phyloP scores from a whole-genome alignment of 306 rosid genomes.

The Crotalaria pallida region DNA sequence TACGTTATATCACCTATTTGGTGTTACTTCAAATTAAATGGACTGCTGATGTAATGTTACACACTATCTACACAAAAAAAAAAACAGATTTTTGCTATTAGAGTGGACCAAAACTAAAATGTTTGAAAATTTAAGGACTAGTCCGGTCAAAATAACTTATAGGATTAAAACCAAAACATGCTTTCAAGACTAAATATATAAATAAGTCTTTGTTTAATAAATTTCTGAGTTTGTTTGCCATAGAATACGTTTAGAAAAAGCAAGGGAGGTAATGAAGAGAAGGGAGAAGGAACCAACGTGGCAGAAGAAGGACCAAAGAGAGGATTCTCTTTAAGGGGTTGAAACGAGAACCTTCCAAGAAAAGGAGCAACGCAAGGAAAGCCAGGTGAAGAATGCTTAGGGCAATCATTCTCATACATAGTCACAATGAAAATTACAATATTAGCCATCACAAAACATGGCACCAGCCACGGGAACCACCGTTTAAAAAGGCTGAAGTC shows the following conservation, averaged over 20 bases:
- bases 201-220: too few species aligned
- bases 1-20: too few species aligned
- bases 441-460: conserved; percentile 60
- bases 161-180: too few species aligned
- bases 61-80: too few species aligned
- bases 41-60: too few species aligned
- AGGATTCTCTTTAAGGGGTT: conserved; percentile 73
- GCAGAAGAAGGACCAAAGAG: conserved; percentile 78
- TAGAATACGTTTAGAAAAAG: neutral
- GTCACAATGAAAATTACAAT: conserved; percentile 38
- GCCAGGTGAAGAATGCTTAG: conserved; percentile 23
- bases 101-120: too few species aligned
- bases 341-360: conserved; percentile 75
- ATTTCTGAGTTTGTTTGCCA: neutral
- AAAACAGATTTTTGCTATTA: too few species aligned
- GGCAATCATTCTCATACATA: conserved; percentile 66
- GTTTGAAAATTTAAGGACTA: too few species aligned
- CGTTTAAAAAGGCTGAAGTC: conserved; percentile 39
- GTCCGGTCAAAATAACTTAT: too few species aligned
- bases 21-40: too few species aligned
- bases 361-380: conserved; percentile 51
- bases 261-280: neutral
- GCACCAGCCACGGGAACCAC: conserved; percentile 74
- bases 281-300: conserved; percentile 37
- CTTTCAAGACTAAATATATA: too few species aligned